Percentiles rank a stretch among this genome's conserved stretches.
Evolutionary conservation across 257 asterid species (phyloP).

Genomic region (Perilla frutescens): DNA sequence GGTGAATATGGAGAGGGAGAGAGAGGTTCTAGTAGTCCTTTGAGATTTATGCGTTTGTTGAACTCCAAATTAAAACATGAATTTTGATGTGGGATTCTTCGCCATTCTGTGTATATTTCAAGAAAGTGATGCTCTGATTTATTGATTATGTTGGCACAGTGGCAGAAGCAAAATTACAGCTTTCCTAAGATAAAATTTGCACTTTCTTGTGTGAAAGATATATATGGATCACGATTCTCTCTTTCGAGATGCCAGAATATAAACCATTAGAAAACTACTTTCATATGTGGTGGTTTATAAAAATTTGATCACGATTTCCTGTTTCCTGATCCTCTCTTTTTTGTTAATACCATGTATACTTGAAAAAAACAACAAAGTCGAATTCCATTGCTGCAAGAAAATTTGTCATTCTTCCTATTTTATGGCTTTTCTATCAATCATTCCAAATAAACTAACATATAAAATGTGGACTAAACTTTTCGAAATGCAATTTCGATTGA

Average conservation of each 20-base stretch:
- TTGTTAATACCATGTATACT: not conserved
- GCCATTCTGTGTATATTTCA: slow-evolving; percentile 5
- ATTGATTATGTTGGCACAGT: not conserved
- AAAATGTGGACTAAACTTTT: no score
- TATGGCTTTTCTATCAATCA: no score
- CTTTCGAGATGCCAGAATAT: not conserved
- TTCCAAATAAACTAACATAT: no score
- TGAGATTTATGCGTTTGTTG: slow-evolving; percentile 1
- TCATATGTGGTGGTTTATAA: not conserved
- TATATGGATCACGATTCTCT: slow-evolving; percentile 19
- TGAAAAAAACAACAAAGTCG: not conserved
- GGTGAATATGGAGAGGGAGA: not conserved
- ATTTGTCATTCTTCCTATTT: not conserved
- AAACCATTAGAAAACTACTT: not conserved
- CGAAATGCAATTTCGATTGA: not conserved
- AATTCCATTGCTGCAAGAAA: no score
- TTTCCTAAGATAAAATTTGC: not conserved
- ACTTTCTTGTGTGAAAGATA: not conserved
- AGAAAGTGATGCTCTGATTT: slow-evolving; percentile 10
- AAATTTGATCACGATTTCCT: not conserved
- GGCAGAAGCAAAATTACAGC: not conserved
- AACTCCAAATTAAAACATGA: slow-evolving; percentile 5
- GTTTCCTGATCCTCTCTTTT: not conserved
- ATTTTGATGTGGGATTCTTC: slow-evolving; percentile 29
- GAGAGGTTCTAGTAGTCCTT: not conserved